Evolutionary conservation across 1,284 basidiomycete species (phyloP).

Genomic region (Hymenochaete sp.): DNA sequence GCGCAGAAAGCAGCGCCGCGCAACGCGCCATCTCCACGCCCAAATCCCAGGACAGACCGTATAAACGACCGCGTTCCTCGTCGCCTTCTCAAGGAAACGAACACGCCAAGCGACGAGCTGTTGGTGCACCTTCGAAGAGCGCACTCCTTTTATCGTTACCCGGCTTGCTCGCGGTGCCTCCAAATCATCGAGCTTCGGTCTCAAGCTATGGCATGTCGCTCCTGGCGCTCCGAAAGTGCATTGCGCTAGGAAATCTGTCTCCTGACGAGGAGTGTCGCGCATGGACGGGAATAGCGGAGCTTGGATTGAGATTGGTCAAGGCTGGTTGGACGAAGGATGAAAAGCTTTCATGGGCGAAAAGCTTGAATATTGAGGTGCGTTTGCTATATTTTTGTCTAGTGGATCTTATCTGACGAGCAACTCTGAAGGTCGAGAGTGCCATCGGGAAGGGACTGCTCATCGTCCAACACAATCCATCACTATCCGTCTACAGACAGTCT

Average conservation of each 20-base stretch:
- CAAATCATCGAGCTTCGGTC: slow-evolving; percentile 45
- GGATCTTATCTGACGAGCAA: too few relatives aligned
- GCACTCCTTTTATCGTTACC: slow-evolving; percentile 54
- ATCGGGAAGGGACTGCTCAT: slow-evolving; percentile 47
- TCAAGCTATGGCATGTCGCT: slow-evolving; percentile 48
- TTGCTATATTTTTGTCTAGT: background rate
- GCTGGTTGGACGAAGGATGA: slow-evolving; percentile 35
- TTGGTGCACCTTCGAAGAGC: too few relatives aligned
- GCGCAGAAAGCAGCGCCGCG: too few relatives aligned
- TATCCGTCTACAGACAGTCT: slow-evolving; percentile 48
- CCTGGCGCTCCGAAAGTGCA: slow-evolving; percentile 44
- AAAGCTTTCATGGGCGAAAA: slow-evolving; percentile 36
- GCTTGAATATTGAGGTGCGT: slow-evolving; percentile 45
- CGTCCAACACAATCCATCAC: slow-evolving; percentile 56
- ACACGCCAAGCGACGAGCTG: too few relatives aligned
- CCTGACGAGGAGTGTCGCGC: slow-evolving; percentile 56
- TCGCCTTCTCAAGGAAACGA: too few relatives aligned
- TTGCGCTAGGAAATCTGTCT: slow-evolving; percentile 41
- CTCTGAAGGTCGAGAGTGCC: slow-evolving; percentile 41
- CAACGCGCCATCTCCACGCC: too few relatives aligned
- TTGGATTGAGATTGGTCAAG: slow-evolving; percentile 47
- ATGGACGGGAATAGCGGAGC: slow-evolving; percentile 57
- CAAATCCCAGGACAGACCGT: too few relatives aligned
- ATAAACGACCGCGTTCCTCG: too few relatives aligned
- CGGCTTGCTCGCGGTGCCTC: slow-evolving; percentile 48